These are phyloP conservation scores for Iberis amara DNA, from an alignment of 441 rosid genomes.

Conservation along the genomic window DNA sequence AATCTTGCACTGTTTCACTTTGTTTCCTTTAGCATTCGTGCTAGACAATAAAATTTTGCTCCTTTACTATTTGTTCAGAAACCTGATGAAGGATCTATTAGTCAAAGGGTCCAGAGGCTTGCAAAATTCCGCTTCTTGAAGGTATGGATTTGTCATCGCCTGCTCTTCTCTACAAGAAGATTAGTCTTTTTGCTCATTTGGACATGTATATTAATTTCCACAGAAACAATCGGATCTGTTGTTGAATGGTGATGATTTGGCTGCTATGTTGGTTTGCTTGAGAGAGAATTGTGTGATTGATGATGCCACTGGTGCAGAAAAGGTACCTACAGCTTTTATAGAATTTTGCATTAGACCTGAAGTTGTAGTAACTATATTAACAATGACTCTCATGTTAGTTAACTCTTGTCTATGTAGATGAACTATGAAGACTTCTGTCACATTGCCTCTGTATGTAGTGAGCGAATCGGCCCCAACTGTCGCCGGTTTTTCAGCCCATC, in stretches of 20 bases:
- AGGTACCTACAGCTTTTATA: constrained; percentile 39
- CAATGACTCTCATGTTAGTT: constrained; percentile 17
- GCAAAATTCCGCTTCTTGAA: constrained; percentile 87
- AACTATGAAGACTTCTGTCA: constrained; percentile 98
- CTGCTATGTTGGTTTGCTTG: constrained; percentile 98
- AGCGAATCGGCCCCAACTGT: constrained; percentile 95
- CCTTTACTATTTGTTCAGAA: constrained; percentile 50
- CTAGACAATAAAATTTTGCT: not conserved
- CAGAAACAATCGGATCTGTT: constrained; percentile 98
- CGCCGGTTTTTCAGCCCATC: constrained; percentile 97
- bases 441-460: constrained; percentile 91
- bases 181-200: constrained; percentile 13
- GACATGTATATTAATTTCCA: constrained; percentile 28
- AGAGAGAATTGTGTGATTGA: constrained; percentile 98
- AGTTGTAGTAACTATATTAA: not conserved
- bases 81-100: constrained; percentile 97
- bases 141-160: constrained; percentile 35
- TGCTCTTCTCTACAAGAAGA: constrained; percentile 8
- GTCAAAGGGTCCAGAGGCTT: constrained; percentile 87
- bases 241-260: constrained; percentile 91
- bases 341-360: not conserved
- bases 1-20: not conserved
- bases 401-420: constrained; percentile 53
- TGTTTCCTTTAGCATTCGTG: not conserved
- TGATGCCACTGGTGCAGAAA: constrained; percentile 97